Evolutionary conservation across 768 basidiomycete species (phyloP), one percentile per base, ranked within the genome.

Genomic region (Suillus variegatus): DNA sequence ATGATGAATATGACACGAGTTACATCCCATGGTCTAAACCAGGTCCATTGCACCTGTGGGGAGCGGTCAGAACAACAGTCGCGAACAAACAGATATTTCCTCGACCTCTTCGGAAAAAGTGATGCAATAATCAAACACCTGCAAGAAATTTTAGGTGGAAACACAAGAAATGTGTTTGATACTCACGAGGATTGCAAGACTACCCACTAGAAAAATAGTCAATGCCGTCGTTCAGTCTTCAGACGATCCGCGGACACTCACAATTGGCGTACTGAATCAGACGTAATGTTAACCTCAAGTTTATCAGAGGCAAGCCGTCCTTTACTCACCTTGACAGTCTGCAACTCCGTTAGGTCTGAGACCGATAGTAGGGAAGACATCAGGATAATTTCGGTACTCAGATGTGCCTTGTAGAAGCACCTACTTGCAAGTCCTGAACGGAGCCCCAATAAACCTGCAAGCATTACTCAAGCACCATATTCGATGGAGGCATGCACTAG

Each of bases 201-300:
- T 44, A 18, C 43, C 43, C 43, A 44, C 43, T 44, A 9, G 28
- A 28, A 44, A 20, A 44, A 44, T 20, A 44, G 43, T 44, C 43
- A 44, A 44, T 9, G 18, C 7, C 4, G 5, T 4, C 9, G 3
- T 16, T 18, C 32, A 36, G 16, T 47, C 52, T 43, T 22, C 7
- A n/a, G 44, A 25, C 10, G 51, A 46, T 22, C 32, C 14, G 12
- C 22, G 18, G 58, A 35, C 10, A 55, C 70, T 25, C 51, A 71
- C 71, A 32, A 51, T 65, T 66, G 43, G 61, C 64, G 60, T 72
- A 67, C 71, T 72, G n/a, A n/a, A 35, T 36, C 12, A 18, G 4
- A 28, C 28, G 4, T 22, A 7, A 25, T 25, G n/a, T 47, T 10
- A 6, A 16, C 20, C n/a, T 32, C 12, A 35, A 52, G 44, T 25